Evolutionary conservation across 169 alveolate genomes (phyloP).

Genomic region (Cryptosporidium ubiquitum): DNA sequence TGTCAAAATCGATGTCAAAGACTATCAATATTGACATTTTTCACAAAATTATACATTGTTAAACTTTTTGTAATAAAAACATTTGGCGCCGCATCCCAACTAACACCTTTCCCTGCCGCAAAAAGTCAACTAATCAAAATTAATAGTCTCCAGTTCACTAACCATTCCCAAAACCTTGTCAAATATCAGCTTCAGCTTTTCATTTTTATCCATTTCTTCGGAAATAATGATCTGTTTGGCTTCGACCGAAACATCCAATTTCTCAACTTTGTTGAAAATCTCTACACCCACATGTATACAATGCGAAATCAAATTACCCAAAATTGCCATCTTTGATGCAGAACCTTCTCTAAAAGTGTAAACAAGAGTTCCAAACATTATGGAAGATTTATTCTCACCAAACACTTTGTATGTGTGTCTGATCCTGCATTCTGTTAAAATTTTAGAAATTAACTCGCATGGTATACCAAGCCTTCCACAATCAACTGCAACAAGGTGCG

Average conservation of each 20-base stretch:
- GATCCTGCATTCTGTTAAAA: background rate
- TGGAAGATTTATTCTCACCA: background rate
- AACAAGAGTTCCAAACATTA: constrained; percentile 26
- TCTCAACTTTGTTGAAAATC: background rate
- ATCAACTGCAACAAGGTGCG: constrained; percentile 81
- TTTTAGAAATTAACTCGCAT: constrained; percentile 5
- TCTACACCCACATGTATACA: constrained; percentile 6
- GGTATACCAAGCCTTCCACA: constrained; percentile 11
- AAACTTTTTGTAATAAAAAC: background rate
- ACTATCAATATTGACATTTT: constrained; percentile 46
- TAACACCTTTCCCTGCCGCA: background rate
- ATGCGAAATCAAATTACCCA: constrained; percentile 20
- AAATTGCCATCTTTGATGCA: constrained; percentile 5
- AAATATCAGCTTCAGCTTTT: background rate
- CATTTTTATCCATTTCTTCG: background rate
- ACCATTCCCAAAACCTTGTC: constrained; percentile 6
- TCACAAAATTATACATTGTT: background rate
- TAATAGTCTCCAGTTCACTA: background rate
- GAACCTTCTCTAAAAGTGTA: constrained; percentile 31
- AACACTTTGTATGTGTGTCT: constrained; percentile 5
- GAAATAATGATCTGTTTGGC: background rate
- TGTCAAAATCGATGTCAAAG: constrained; percentile 4
- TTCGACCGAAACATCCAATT: background rate
- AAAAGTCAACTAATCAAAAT: background rate
- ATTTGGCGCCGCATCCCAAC: background rate